Base-by-base conservation (phyloP, 768 basidiomycete species). In the Boletus insuetus region DNA sequence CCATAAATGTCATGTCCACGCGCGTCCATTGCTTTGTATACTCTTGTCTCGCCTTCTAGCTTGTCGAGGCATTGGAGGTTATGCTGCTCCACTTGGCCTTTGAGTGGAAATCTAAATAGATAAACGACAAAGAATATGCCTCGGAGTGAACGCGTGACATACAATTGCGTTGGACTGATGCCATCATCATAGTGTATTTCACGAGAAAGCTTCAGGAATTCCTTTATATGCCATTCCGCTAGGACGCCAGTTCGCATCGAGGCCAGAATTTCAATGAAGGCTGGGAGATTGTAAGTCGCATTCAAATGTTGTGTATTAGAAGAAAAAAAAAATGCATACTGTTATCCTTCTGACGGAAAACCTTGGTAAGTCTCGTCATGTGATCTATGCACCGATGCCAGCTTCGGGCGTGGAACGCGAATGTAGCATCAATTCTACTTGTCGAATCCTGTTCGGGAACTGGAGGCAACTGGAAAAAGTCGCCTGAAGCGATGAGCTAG, bases 251-350 rank as follows among this genome's bases (percentile, higher is more conserved):
- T 95, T 24, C 97, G 84, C 94, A 98, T 98, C 64, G 97, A 94
- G 66, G 98, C 98, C 46, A 98, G 77, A 92, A 98, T 98, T 64
- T 93, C 80, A 43, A 99, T 82, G 65, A 99, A 98, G 44, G 80
- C 94, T 94, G 64, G 9, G 31, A 34, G 40, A 16, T 16, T 14
- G 19, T 60, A 22, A 43, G 26, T 40, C 29, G n/a, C 37, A 38
- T 39, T 17, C n/a, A 42, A 17, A 48, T 13, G 12, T 12, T 14
- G 12, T 31, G 6, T 49, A 29, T 29, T 29, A 26, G 26, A 5
- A 2, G 3, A 29, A 48, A 32, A 16, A 12, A 34, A 46, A 26
- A 55, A 9, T 5, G 43, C 61, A 32, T 55, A 81, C 82, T 68
- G 44, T 79, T 73, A 62, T 89, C 85, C 44, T 75, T 86, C 67